Base-by-base conservation (phyloP, 1,139 yeast genomes). In the Starmera stellimalicola region DNA sequence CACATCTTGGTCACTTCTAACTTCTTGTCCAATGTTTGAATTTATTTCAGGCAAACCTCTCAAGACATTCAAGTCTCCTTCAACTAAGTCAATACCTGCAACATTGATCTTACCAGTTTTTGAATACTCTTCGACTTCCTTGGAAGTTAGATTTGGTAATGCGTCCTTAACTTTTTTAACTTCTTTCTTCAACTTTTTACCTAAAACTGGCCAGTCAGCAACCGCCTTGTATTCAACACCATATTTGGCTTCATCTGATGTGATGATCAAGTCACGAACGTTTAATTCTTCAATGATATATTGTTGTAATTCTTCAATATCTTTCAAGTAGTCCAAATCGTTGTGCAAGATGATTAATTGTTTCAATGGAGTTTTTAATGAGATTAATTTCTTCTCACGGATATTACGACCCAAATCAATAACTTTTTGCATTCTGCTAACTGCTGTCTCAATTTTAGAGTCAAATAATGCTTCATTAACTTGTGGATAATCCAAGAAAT, bases 171-270 rank as follows among this genome's bases (percentile, higher is more conserved):
- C 98, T 58, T 75, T 81, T 65, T 82, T 85, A 44, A 84, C 94
- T 52, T 88, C 97, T 57, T 78, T 78, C 74, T 88, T 88, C 60
- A 93, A 74, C 62, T 91, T 91, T 72, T 91, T 91, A 64, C 99
- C 99, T 47, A 93, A 73, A 14, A 87, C 85, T 35, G 97, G 94
- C 99, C 99, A 93, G 65, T 93, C 99, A 31, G 98, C 98, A 57
- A 83, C 94, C 32, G 91, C 96, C 41, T 73, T 75, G 67, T 88
- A 91, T 54, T 80, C 83, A 42, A 93, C 97, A 50, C 91, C 93
- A 54, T 87, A 88, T 54, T 80, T 77, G 48, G 71, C 79, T 65
- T 93, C 99, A 54, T 93, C 96, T 20, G 85, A 70, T 22, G 97
- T 87, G 50, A 93, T 79, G 49, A 85, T 65, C 38, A 93, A 60